These are phyloP conservation scores for Anisodus tanguticus DNA, from an alignment of 257 asterid species.

Conservation along the genomic window DNA sequence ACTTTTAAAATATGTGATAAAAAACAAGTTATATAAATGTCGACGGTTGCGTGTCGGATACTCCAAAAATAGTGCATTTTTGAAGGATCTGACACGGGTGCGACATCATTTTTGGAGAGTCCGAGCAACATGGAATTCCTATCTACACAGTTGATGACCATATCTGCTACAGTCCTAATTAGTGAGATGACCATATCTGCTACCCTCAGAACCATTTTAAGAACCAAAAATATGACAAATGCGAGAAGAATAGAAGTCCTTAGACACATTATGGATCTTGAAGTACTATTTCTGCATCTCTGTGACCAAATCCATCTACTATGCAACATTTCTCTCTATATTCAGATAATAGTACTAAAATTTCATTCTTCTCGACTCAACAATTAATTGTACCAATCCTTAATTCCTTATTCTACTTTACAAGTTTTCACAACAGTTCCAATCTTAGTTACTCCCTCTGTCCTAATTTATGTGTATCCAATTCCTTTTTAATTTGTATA, in stretches of 20 bases:
- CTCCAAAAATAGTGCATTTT: no score
- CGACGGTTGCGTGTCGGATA: no score
- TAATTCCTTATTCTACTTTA: background rate
- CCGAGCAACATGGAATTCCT: no score
- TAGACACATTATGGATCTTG: slow-evolving; percentile 3
- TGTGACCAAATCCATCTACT: background rate
- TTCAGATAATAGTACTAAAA: background rate
- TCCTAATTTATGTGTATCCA: no score
- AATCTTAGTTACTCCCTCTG: no score
- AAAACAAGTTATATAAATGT: no score
- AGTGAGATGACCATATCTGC: background rate
- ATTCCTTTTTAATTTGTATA: no score
- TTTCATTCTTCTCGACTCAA: background rate
- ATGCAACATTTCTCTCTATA: background rate
- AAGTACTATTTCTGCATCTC: background rate
- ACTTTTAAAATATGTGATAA: no score
- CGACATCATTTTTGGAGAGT: no score
- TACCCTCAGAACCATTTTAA: background rate
- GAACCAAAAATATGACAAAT: background rate
- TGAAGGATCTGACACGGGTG: no score
- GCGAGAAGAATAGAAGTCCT: no score
- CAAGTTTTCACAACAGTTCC: no score
- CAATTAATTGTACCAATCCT: background rate
- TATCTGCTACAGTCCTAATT: background rate
- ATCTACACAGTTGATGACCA: background rate